phyloP scores from a whole-genome alignment of 331 rosid species.

The Rosa hybrid region DNA sequence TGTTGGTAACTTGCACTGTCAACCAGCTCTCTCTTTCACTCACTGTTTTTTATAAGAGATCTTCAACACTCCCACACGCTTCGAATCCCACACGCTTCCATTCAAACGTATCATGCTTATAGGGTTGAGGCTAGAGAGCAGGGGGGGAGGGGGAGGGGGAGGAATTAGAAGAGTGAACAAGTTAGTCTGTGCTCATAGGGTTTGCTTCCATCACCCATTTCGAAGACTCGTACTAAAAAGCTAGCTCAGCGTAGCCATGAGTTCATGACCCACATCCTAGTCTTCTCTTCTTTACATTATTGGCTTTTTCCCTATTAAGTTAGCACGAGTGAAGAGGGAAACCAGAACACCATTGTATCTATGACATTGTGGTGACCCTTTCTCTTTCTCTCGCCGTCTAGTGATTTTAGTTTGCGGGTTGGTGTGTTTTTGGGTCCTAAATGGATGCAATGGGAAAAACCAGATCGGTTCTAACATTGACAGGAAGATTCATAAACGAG shows the following conservation, averaged over 20 bases:
- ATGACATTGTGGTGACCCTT: conserved; percentile 2
- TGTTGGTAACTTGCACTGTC: conserved; percentile 23
- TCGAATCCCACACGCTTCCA: conserved; percentile 1
- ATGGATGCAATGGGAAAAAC: conserved; percentile 37
- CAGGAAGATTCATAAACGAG: conserved; percentile 55
- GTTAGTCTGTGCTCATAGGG: conserved; percentile 14
- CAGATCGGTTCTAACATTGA: conserved; percentile 29
- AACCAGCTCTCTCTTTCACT: conserved; percentile 6
- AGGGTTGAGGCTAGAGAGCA: not conserved
- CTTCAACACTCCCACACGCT: not conserved
- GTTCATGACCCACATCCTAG: not conserved
- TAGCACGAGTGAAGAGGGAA: not conserved
- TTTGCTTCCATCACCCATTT: conserved; percentile 17
- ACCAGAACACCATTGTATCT: not conserved
- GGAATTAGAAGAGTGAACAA: not conserved
- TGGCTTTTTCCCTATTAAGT: conserved; percentile 11
- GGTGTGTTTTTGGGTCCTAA: not conserved
- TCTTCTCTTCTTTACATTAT: conserved; percentile 6
- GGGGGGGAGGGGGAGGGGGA: no score
- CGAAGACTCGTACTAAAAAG: not conserved
- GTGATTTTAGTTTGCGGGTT: not conserved
- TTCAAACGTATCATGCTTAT: conserved; percentile 16
- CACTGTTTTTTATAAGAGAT: not conserved
- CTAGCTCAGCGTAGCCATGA: not conserved
- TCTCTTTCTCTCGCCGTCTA: not conserved